A percentile compares a stretch with the other conserved stretches of the same genome.
Conservation (phyloP, 805 yeast genomes). For the Tanozyma kutaoensis region DNA sequence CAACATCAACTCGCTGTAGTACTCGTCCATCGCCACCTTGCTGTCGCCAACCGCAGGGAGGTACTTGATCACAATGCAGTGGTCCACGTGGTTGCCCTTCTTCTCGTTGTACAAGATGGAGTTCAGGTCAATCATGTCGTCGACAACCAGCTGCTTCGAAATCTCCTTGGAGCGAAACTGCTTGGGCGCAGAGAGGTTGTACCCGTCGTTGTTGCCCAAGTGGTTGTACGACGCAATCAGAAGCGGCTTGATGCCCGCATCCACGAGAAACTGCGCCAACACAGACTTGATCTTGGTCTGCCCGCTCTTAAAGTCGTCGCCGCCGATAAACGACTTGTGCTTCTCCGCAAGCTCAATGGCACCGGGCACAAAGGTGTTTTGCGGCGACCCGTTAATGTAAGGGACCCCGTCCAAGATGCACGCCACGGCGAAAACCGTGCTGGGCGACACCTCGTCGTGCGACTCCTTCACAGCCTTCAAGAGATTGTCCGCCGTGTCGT, state of each 20-base stretch:
- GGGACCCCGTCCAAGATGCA: constrained; percentile 80
- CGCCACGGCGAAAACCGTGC: constrained; percentile 91
- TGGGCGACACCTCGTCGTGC: constrained; percentile 80
- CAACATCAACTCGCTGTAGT: constrained; percentile 90
- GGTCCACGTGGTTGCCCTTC: constrained; percentile 70
- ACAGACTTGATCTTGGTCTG: constrained; percentile 96
- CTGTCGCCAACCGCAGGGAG: constrained; percentile 91
- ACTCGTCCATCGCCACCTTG: constrained; percentile 97
- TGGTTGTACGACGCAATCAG: constrained; percentile 95
- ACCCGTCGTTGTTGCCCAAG: constrained; percentile 93
- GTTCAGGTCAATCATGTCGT: constrained; percentile 85
- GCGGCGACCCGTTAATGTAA: constrained; percentile 94
- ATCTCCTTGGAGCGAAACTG: constrained; percentile 95
- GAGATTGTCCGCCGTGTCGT: constrained; percentile 78
- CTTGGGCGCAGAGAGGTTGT: constrained; percentile 77
- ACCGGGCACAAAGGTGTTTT: constrained; percentile 95
- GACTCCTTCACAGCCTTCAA: constrained; percentile 59
- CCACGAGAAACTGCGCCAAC: constrained; percentile 88
- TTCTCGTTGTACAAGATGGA: constrained; percentile 72
- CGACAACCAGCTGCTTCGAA: constrained; percentile 84
- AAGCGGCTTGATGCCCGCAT: constrained; percentile 91
- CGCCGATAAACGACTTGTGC: constrained; percentile 71
- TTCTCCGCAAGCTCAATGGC: constrained; percentile 79
- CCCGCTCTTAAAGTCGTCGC: constrained; percentile 95
- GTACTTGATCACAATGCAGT: constrained; percentile 90